phyloP scores from a whole-genome alignment of 371 early-diverging fungal species.

The Mortierella sp. region DNA sequence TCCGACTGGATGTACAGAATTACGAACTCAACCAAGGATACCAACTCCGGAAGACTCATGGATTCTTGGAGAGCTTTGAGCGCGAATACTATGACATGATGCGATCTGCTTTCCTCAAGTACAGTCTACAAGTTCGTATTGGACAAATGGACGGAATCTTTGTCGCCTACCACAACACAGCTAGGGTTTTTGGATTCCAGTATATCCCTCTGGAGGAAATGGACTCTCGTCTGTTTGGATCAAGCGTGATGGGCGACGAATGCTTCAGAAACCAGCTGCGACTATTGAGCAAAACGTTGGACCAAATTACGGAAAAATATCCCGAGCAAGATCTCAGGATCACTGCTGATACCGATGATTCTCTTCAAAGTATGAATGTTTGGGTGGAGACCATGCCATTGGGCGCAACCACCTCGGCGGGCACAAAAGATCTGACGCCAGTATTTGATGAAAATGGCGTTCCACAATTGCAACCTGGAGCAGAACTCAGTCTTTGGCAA shows the following conservation, averaged over 20 bases:
- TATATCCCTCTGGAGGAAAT: constrained; percentile 90
- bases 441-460: constrained; percentile 39
- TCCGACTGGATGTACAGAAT: constrained; percentile 84
- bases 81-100: constrained; percentile 96
- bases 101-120: constrained; percentile 88
- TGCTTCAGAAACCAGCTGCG: constrained; percentile 73
- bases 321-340: constrained; percentile 62
- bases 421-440: constrained; percentile 13
- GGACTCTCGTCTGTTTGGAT: constrained; percentile 87
- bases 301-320: constrained; percentile 67
- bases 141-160: constrained; percentile 98
- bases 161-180: constrained; percentile 94
- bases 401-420: constrained; percentile 25
- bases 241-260: constrained; percentile 74
- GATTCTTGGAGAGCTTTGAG: constrained; percentile 85
- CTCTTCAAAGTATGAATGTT: constrained; percentile 49
- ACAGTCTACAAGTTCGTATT: constrained; percentile 93
- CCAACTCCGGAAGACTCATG: constrained; percentile 64
- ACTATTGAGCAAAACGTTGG: constrained; percentile 72
- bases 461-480: constrained; percentile 46
- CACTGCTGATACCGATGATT: constrained; percentile 50
- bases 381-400: constrained; percentile 53
- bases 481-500: constrained; percentile 49
- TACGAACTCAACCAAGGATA: constrained; percentile 73
- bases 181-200: constrained; percentile 94